Base-by-base conservation (phyloP, 108 stramenopile species). In the Thalassiosira profunda region DNA sequence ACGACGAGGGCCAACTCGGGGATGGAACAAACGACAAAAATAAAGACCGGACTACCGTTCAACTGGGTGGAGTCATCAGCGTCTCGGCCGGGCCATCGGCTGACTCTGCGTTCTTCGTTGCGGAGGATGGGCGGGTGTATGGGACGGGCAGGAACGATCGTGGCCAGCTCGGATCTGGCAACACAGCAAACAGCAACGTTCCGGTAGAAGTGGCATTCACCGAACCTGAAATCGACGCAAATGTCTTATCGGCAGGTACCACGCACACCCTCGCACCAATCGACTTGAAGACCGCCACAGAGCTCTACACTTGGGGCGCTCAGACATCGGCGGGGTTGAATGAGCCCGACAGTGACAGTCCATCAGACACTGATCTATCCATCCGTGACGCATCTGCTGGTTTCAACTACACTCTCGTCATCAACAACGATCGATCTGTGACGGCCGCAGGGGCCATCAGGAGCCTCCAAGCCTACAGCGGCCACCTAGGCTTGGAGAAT, bases 111-210 rank as follows among this genome's bases (percentile, higher is more conserved):
- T 74, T 74, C 37, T 74, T 65, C 36, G 28, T 65, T 12, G 41
- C 47, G 7, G 26, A 33, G 3, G 57, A 65, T 74, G 56, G 41
- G 2, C 6, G 21, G 17, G 57, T 65, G 1, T 74, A 56, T 35
- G 55, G 63, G 15, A 58, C 72, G 8, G 72, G 72, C 2, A 10
- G 18, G 43, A 74, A 74, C 37, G 36, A 74, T 21, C 34, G 35
- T 30, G 72, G 72, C 1, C 72, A 74, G 30, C 72, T 74, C 17
- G 72, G 72, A 49, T 49, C 59, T 45, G 63, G 63, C n/a, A 63
- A 72, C 18, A 29, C 1, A 30, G 29, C 5, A 41, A 20, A 43
- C n/a, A 36, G 44, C n/a, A 41, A 40, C 15, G 18, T 14, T 38
- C 70, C 70, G 21, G 47, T 46, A 33, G 47, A 61, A 61, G 70